Conservation (phyloP, 345 rosid genomes). For the Corchorus olitorius region DNA sequence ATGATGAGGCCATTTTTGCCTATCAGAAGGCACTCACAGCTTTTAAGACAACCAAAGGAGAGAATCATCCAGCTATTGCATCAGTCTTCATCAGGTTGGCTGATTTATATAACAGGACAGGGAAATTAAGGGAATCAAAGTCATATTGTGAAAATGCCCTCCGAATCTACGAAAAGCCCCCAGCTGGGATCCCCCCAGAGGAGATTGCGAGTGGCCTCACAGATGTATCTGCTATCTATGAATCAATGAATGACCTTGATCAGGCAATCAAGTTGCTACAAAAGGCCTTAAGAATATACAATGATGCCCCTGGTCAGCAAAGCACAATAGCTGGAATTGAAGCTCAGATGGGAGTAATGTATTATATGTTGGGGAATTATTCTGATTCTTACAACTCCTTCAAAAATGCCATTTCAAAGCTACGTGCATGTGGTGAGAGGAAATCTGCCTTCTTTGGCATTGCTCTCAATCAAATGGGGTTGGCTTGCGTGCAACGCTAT, state of each 20-base stretch:
- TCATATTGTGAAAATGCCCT: constrained; percentile 88
- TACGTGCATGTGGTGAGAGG: constrained; percentile 75
- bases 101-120: constrained; percentile 78
- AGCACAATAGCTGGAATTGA: constrained; percentile 81
- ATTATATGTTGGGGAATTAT: constrained; percentile 82
- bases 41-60: constrained; percentile 78
- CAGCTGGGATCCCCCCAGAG: constrained; percentile 60
- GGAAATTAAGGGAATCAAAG: constrained; percentile 79
- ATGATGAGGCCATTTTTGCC: constrained; percentile 81
- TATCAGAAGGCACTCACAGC: constrained; percentile 89
- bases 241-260: constrained; percentile 83
- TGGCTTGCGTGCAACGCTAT: constrained; percentile 78
- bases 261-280: constrained; percentile 74
- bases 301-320: constrained; percentile 72
- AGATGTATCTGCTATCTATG: constrained; percentile 77
- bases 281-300: constrained; percentile 71
- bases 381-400: constrained; percentile 72
- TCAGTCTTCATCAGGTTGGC: constrained; percentile 85
- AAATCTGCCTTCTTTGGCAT: constrained; percentile 84
- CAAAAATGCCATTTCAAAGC: constrained; percentile 59
- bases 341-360: constrained; percentile 94
- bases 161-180: constrained; percentile 68
- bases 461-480: constrained; percentile 93
- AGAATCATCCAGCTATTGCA: constrained; percentile 82
- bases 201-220: constrained; percentile 90